Percentiles rank a stretch among this genome's conserved stretches.
Conservation (phyloP, 768 basidiomycete genomes). For the Lactifluus rugatus region DNA sequence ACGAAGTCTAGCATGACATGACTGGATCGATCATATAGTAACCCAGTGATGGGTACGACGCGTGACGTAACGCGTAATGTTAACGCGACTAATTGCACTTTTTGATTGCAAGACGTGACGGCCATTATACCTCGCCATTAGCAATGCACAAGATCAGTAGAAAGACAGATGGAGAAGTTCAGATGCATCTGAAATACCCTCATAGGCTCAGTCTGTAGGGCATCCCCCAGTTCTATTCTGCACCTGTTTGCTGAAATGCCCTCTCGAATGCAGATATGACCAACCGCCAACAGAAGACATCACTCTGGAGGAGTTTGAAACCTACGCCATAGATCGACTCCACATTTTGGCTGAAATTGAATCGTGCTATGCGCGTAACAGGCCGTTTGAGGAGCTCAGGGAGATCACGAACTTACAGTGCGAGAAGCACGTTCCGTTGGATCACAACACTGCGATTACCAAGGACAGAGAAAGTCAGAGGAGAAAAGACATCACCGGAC, state of each 20-base stretch:
- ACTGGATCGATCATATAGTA: no score
- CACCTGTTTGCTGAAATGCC: background rate
- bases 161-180: constrained; percentile 19
- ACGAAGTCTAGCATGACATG: no score
- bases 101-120: background rate
- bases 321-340: constrained; percentile 77
- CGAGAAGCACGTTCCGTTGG: constrained; percentile 68
- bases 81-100: background rate
- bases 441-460: constrained; percentile 41
- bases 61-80: constrained; percentile 9
- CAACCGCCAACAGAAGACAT: constrained; percentile 78
- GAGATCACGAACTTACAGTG: constrained; percentile 52
- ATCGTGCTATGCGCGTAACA: constrained; percentile 74
- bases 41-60: background rate
- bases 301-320: constrained; percentile 93
- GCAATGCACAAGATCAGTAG: constrained; percentile 15
- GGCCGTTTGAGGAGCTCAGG: constrained; percentile 70
- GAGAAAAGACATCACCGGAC: constrained; percentile 77
- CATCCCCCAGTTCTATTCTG: background rate
- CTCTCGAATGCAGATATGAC: constrained; percentile 55
- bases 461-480: constrained; percentile 53
- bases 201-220: constrained; percentile 69
- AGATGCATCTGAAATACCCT: constrained; percentile 41
- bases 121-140: background rate
- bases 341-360: constrained; percentile 87